These are phyloP conservation scores for Paxillus rubicundulus DNA, from an alignment of 768 basidiomycete genomes.

Conservation along the genomic window DNA sequence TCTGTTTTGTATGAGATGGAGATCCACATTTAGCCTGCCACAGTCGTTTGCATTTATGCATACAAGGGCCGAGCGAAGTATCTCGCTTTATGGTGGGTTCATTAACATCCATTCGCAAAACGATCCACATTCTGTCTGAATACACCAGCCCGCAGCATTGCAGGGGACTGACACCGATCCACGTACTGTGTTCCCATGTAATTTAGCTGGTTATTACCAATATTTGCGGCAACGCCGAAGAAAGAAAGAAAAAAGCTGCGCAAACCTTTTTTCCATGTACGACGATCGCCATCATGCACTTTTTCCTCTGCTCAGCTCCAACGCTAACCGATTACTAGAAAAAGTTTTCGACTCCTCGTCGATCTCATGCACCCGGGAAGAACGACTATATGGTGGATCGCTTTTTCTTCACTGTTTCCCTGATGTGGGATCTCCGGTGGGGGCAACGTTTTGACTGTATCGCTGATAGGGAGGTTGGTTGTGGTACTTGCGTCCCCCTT, in stretches of 20 bases:
- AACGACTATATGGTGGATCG: too few relatives aligned
- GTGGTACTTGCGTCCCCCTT: neutral
- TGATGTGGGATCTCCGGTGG: neutral
- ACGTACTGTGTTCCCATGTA: conserved; percentile 1
- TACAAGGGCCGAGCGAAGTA: conserved; percentile 6
- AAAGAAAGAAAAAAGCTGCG: neutral
- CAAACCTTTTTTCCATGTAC: neutral
- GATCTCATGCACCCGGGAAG: neutral
- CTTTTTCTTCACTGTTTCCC: neutral
- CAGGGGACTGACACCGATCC: conserved; percentile 7
- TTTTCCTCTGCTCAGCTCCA: neutral
- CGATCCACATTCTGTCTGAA: conserved; percentile 16
- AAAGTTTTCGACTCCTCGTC: conserved; percentile 8
- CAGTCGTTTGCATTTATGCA: neutral
- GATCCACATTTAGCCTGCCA: neutral
- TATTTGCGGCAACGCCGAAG: conserved; percentile 3
- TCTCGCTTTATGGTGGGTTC: conserved; percentile 1
- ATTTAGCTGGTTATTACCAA: conserved; percentile 17
- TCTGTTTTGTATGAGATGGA: conserved; percentile 4
- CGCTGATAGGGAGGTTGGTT: neutral
- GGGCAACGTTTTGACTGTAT: neutral
- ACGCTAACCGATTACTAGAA: neutral
- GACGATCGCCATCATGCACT: conserved; percentile 4
- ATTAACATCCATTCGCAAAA: conserved; percentile 18
- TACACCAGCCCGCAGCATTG: conserved; percentile 4